Evolutionary conservation across 179 eudicot species (phyloP).

Genomic region (Patellifolia procumbens): DNA sequence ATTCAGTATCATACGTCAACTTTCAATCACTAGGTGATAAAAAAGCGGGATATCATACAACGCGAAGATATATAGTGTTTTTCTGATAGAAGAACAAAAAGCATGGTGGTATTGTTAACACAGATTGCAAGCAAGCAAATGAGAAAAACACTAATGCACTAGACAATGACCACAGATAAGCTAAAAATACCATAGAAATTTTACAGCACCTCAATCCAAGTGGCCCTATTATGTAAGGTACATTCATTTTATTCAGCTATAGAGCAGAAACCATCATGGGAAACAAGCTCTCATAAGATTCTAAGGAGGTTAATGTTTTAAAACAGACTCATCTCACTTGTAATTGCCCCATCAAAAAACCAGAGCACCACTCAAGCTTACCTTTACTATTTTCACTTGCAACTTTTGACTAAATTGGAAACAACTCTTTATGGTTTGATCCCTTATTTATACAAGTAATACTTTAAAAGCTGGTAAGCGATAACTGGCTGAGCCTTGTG

Average conservation of each 20-base stretch:
- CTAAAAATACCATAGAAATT: background rate
- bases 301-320: too few species aligned
- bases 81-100: too few species aligned
- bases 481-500: too few species aligned
- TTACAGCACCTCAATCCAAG: background rate
- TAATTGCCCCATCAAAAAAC: too few species aligned
- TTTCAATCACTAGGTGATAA: too few species aligned
- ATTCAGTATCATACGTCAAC: too few species aligned
- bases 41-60: too few species aligned
- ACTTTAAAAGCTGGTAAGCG: background rate
- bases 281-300: background rate
- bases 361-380: background rate
- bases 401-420: too few species aligned
- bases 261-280: background rate
- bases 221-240: background rate
- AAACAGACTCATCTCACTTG: background rate
- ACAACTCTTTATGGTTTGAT: too few species aligned
- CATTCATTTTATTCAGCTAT: background rate
- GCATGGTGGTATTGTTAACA: too few species aligned
- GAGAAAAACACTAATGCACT: background rate
- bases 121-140: background rate
- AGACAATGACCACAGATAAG: background rate
- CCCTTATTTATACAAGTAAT: too few species aligned
- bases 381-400: background rate
- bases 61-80: too few species aligned